Evolutionary conservation across 192 early-diverging fungal genomes (phyloP), one percentile per base, ranked within the genome.

Genomic region (Coemansia sp.): DNA sequence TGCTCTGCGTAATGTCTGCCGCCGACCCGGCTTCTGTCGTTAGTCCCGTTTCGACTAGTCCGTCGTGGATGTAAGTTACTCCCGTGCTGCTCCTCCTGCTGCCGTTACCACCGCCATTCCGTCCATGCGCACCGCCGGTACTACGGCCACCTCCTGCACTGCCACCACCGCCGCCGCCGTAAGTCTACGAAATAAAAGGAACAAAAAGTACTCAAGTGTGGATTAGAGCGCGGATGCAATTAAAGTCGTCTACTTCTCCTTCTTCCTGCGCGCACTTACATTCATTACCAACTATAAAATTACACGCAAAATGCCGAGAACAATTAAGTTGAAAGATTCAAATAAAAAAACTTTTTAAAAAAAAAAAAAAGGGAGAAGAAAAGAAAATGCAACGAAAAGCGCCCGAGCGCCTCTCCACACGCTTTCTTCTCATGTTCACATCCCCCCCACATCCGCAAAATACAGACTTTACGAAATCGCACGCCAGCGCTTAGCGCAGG

Each of bases 401-500:
- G n/a, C n/a, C n/a, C n/a, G n/a, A n/a, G n/a, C n/a, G n/a, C n/a
- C n/a, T n/a, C n/a, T n/a, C n/a, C n/a, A n/a, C n/a, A 53, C 27
- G 46, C 10, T 54, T 35, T 31, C 11, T 31, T 17, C 22, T 47
- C 8, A 46, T 12, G 14, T 31, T 2, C 12, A 12, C 12, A n/a
- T 25, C 4, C 47, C 47, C 47, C 54, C 24, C 12, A n/a, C 35
- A 17, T 43, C 14, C 42, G 27, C 6, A 35, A 25, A 41, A 59
- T 36, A 47, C 32, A 4, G 47, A 61, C 3, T 32, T 37, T 35
- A 62, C 24, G 40, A 80, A 14, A 80, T 67, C 1, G 27, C 27
- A 32, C 73, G 60, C 68, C 68, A 80, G 42, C 68, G 78, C 64
- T 65, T 74, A 54, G 78, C 78, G 27, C 78, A 80, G n/a, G 29